Evolutionary conservation across 2,329 filamentous ascomycete genomes (phyloP), one percentile per base, ranked within the genome.

Genomic region (Daldinia eschscholtzii): DNA sequence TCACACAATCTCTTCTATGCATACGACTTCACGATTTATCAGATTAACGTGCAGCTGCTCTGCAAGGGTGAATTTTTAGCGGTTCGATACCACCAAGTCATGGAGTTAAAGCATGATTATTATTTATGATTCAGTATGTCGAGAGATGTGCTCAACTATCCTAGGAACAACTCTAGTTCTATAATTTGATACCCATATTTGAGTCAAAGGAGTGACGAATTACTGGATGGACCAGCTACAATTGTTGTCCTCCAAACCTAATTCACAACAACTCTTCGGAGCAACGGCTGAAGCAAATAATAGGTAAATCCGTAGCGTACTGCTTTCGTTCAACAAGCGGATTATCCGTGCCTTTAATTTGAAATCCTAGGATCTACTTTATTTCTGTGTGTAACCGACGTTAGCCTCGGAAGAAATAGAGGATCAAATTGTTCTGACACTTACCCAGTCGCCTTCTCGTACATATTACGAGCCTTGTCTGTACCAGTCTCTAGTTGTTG

Each of bases 401-500:
- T 68, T 52, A 64, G 18, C 28, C 20, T 46, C 26, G 15, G 10
- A 18, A 12, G n/a, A 20, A 15, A 30, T 10, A 18, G 28, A n/a
- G 23, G 2, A 2, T 3, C 2, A 50, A 18, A 6, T 39, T 20
- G 52, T 6, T 2, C 10, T 30, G 10, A 57, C 20, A 23, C 64
- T 2, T 74, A 81, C 79, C 80, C 81, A 28, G 81, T 81, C 4
- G 71, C 39, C 76, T 82, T 82, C 76, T 83, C 81, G 64, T 79
- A 80, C 15, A 70, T 64, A 15, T 65, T 62, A 18, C 81, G 79
- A 0, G 66, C 72, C 60, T 75, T 75, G 59, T 79, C 77, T 30
- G 76, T 76, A 30, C 68, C 70, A 37, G 74, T 70, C 70, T 75
- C 75, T 52, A 78, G 71, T 72, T 80, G 70, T 15, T 68, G 35